Percentiles rank a stretch among this genome's conserved stretches.
Evolutionary conservation across 345 rosid species (phyloP).

Genomic region (Populus tremula): DNA sequence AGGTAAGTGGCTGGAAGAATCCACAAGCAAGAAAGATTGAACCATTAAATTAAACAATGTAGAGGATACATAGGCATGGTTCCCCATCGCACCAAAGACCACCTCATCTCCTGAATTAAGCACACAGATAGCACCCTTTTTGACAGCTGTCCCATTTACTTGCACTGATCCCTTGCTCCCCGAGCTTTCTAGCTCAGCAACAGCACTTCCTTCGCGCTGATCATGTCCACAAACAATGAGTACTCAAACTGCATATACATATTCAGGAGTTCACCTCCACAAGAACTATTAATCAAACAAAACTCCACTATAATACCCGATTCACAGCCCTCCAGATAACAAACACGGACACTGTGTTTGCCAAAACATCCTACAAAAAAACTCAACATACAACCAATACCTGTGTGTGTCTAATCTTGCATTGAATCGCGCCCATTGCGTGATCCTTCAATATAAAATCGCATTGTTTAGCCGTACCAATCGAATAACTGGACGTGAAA

Average conservation of each 20-base stretch:
- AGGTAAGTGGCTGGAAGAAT: neutral
- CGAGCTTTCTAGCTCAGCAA: constrained; percentile 60
- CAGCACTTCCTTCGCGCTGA: constrained; percentile 65
- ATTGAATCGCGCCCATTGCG: constrained; percentile 39
- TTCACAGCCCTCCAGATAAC: neutral
- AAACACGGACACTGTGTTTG: neutral
- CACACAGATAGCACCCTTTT: constrained; percentile 36
- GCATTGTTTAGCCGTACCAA: constrained; percentile 64
- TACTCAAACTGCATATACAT: constrained; percentile 59
- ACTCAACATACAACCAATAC: constrained; percentile 26
- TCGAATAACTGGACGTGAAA: constrained; percentile 34
- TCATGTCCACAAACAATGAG: constrained; percentile 75
- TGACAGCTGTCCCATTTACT: constrained; percentile 57
- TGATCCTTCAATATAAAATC: constrained; percentile 50
- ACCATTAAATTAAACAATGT: constrained; percentile 6
- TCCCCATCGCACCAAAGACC: constrained; percentile 53
- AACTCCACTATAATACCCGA: neutral
- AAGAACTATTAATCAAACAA: constrained; percentile 18
- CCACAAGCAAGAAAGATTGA: constrained; percentile 6
- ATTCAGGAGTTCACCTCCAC: constrained; percentile 54
- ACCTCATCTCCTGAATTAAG: constrained; percentile 83
- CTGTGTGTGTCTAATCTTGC: constrained; percentile 68
- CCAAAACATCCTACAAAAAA: neutral
- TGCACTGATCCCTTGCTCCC: constrained; percentile 71
- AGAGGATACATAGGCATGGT: constrained; percentile 86